Conservation (phyloP, 192 early-diverging fungal genomes). For the Dispira parvispora region DNA sequence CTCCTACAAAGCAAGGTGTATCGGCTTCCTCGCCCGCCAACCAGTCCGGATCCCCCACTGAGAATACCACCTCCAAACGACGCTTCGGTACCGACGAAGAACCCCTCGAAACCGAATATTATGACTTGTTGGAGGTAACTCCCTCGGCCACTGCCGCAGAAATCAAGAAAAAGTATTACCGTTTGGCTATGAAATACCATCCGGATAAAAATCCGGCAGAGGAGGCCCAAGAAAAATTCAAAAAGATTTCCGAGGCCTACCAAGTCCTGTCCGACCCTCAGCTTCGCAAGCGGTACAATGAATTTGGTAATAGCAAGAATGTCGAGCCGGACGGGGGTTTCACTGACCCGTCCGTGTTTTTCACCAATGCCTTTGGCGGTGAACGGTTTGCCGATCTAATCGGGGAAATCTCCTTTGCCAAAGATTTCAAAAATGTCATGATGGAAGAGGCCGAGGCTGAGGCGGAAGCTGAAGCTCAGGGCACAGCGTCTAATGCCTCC, state of each 20-base stretch:
- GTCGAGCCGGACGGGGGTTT: conserved; percentile 40
- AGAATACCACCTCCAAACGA: not conserved
- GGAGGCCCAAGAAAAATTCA: conserved; percentile 51
- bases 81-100: conserved; percentile 35
- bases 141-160: conserved; percentile 55
- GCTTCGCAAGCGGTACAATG: conserved; percentile 75
- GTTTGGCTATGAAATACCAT: conserved; percentile 36
- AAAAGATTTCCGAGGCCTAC: conserved; percentile 93
- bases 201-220: conserved; percentile 36
- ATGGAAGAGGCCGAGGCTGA: conserved; percentile 43
- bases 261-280: conserved; percentile 88
- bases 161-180: conserved; percentile 86
- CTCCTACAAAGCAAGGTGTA: not conserved
- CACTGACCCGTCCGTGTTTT: conserved; percentile 89
- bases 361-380: conserved; percentile 91
- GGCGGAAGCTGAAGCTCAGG: conserved; percentile 16
- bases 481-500: conserved; percentile 3
- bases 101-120: conserved; percentile 72
- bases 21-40: conserved; percentile 12
- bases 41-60: conserved; percentile 20
- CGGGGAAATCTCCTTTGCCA: conserved; percentile 92
- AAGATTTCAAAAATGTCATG: conserved; percentile 75
- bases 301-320: conserved; percentile 50
- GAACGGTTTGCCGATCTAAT: conserved; percentile 96
- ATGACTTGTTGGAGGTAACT: conserved; percentile 69